Conservation (phyloP, 1,284 basidiomycete genomes). For the Microbotryum silenes-acaulis region DNA sequence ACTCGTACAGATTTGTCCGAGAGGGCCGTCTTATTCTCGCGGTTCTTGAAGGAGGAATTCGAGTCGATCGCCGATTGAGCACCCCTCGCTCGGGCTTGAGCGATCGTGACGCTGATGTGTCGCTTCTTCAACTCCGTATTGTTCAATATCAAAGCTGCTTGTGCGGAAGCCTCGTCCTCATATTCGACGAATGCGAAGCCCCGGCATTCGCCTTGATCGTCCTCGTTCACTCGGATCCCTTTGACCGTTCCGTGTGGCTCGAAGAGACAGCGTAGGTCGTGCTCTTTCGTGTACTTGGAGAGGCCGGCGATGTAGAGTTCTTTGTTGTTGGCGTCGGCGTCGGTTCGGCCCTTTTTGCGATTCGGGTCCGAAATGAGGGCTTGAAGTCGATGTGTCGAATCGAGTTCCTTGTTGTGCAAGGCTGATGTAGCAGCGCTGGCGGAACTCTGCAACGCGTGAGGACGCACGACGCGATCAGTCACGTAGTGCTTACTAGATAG, state of each 20-base stretch:
- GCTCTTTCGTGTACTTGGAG: slow-evolving; percentile 62
- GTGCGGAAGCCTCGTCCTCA: slow-evolving; percentile 65
- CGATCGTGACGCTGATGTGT: slow-evolving; percentile 71
- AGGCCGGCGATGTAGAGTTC: slow-evolving; percentile 81
- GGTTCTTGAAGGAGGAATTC: slow-evolving; percentile 3
- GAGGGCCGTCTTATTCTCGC: slow-evolving; percentile 47
- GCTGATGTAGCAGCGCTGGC: slow-evolving; percentile 44
- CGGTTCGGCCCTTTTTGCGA: slow-evolving; percentile 75
- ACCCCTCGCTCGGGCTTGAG: slow-evolving; percentile 60
- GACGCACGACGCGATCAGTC: neutral
- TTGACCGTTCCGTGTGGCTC: slow-evolving; percentile 67
- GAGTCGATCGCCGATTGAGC: slow-evolving; percentile 25
- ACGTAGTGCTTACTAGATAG: neutral
- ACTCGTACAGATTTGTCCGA: slow-evolving; percentile 57
- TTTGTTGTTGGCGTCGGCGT: slow-evolving; percentile 66
- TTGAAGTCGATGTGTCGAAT: slow-evolving; percentile 49
- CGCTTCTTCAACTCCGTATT: slow-evolving; percentile 77
- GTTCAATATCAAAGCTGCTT: slow-evolving; percentile 64
- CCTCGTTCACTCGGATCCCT: slow-evolving; percentile 66
- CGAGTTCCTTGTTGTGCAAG: slow-evolving; percentile 69
- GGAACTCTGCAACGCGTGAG: neutral
- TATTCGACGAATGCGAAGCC: slow-evolving; percentile 95
- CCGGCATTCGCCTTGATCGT: slow-evolving; percentile 61
- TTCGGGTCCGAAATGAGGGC: slow-evolving; percentile 82
- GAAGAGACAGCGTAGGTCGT: slow-evolving; percentile 69